phyloP scores from a whole-genome alignment of 306 rosid genomes.

The Trifolium dubium region DNA sequence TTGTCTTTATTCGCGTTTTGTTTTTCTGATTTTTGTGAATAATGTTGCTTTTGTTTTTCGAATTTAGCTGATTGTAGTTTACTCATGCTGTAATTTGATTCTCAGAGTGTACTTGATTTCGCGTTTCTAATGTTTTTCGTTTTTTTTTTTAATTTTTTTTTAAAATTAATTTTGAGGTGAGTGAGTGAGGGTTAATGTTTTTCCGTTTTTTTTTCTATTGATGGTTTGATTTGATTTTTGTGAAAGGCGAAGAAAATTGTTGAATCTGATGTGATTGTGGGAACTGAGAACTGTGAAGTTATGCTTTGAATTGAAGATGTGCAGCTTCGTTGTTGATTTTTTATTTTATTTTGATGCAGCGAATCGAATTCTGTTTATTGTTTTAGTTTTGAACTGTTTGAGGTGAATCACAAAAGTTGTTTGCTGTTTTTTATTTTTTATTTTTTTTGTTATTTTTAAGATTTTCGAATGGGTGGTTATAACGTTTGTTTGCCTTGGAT shows the following conservation, averaged over 20 bases:
- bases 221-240: conserved; percentile 34
- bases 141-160: background rate
- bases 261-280: conserved; percentile 27
- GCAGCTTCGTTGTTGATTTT: conserved; percentile 16
- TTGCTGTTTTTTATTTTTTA: background rate
- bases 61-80: conserved; percentile 13
- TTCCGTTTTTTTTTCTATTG: conserved; percentile 2
- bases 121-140: conserved; percentile 1
- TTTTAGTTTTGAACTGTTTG: conserved; percentile 15
- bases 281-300: conserved; percentile 22
- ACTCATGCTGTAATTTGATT: conserved; percentile 28
- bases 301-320: conserved; percentile 15
- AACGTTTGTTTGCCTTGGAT: background rate
- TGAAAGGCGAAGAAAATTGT: conserved; percentile 4
- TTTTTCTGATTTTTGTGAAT: background rate
- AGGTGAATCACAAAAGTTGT: conserved; percentile 12
- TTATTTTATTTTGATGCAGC: background rate
- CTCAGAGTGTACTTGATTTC: conserved; percentile 15
- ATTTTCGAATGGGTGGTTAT: background rate
- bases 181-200: conserved; percentile 6
- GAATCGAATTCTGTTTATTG: background rate
- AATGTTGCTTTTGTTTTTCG: background rate
- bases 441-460: too few species aligned
- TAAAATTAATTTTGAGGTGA: background rate
- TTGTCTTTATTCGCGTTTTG: background rate